Conservation (phyloP, 129 eudicot species). For the Sambucus nigra region DNA sequence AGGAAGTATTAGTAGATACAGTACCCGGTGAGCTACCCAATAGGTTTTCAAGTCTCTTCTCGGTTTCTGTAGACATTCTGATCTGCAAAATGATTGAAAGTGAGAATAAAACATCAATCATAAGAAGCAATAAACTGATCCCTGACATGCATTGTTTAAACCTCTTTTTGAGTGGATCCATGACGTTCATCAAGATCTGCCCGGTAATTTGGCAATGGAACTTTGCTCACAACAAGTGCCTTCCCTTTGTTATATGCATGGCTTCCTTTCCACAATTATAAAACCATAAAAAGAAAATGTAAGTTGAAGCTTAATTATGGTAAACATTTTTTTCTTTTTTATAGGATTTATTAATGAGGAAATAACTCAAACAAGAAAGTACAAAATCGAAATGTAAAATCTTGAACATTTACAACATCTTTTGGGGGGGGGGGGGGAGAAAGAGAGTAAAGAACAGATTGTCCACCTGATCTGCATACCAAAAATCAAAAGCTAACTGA, state of each 20-base stretch:
- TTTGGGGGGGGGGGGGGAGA: no score
- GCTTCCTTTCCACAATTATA: slow-evolving; percentile 67
- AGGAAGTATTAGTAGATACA: slow-evolving; percentile 13
- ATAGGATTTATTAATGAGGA: no score
- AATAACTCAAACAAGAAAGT: no score
- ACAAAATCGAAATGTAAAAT: no score
- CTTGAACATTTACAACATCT: no score
- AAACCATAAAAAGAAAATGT: slow-evolving; percentile 14
- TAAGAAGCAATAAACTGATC: not conserved
- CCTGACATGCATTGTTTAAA: slow-evolving; percentile 9
- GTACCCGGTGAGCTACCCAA: slow-evolving; percentile 47
- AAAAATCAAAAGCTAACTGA: no score
- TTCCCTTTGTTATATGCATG: slow-evolving; percentile 93
- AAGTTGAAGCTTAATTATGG: slow-evolving; percentile 4
- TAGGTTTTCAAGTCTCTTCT: slow-evolving; percentile 67
- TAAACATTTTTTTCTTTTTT: no score
- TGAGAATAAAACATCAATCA: not conserved
- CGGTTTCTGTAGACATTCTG: slow-evolving; percentile 71
- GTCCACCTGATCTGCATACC: no score
- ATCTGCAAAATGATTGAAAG: slow-evolving; percentile 36
- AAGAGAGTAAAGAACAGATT: no score
- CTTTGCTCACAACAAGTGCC: slow-evolving; percentile 89
- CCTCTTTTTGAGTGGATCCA: slow-evolving; percentile 90
- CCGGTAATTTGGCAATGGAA: slow-evolving; percentile 78
- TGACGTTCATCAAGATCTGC: slow-evolving; percentile 95